Base-by-base conservation (phyloP, 2,329 filamentous ascomycete species). In the Penicillium sp. region DNA sequence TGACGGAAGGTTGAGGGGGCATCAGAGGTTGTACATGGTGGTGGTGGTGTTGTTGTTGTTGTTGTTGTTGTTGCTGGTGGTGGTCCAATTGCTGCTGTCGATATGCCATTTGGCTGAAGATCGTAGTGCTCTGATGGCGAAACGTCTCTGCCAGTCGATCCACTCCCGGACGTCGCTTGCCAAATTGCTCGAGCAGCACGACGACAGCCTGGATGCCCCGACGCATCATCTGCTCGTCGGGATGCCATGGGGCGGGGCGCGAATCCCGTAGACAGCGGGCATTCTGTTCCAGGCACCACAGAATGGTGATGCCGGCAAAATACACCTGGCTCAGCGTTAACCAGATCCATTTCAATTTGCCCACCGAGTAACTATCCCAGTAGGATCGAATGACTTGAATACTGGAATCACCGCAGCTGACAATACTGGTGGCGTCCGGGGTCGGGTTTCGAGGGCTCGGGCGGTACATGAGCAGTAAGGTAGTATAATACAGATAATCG, bases 291-390 rank as follows among this genome's bases (percentile, higher is more conserved):
- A 78, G 66, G 58, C 75, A 77, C 76, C 76, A 78, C 19, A 78
- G 61, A 30, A 77, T 77, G 10, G 76, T 78, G 46, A 78, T 75
- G 1, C 76, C 76, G 1, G 76, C 76, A 55, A 75, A 76, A 52
- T 78, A 78, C 19, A 75, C 61, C 56, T 78, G 75, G 58, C 74
- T 76, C 33, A 78, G 64, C 1, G 76, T 78, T 51, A 78, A 66
- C 76, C 76, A 78, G 42, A 78, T 76, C 76, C 76, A 78, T 61
- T 78, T 78, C 19, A 78, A 65, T 57, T 78, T 77, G 40, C 75
- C 75, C 33, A 73, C 66, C 0, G 75, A 75, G 51, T 76, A 78
- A 52, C 69, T 76, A 59, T 77, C 75, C 74, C 75, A 78, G 52
- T 77, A 78, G 1, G 75, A 77, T 26, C 75, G 72, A 16, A 78